Evolutionary conservation across 345 rosid species (phyloP).

Genomic region (Eucalyptus melliodora): DNA sequence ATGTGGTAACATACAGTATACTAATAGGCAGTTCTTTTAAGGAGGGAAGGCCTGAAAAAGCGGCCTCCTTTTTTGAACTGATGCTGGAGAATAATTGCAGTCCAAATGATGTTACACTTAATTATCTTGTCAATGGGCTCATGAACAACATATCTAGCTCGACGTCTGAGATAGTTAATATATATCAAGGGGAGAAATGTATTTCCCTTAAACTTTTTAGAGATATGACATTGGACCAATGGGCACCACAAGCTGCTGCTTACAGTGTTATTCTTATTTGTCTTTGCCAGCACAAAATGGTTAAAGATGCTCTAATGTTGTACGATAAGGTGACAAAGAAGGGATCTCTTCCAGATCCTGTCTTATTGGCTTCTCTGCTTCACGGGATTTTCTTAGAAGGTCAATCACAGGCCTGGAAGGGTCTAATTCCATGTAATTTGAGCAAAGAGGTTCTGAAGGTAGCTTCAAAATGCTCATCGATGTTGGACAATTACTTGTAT

Average conservation of each 20-base stretch:
- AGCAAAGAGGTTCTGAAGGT: slow-evolving; percentile 30
- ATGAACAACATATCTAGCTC: slow-evolving; percentile 10
- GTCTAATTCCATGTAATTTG: slow-evolving; percentile 15
- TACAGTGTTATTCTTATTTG: slow-evolving; percentile 43
- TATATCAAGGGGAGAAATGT: slow-evolving; percentile 14
- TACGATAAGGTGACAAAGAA: slow-evolving; percentile 34
- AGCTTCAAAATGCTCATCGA: slow-evolving; percentile 30
- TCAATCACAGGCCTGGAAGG: slow-evolving; percentile 43
- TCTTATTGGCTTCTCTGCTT: slow-evolving; percentile 45
- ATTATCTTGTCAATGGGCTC: slow-evolving; percentile 63
- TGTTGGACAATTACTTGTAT: slow-evolving; percentile 25
- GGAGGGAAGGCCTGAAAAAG: slow-evolving; percentile 47
- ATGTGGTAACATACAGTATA: slow-evolving; percentile 68
- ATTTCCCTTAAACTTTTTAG: slow-evolving; percentile 33
- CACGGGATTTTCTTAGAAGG: slow-evolving; percentile 57
- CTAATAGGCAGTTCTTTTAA: slow-evolving; percentile 56
- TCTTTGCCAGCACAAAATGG: slow-evolving; percentile 64
- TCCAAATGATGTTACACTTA: slow-evolving; percentile 66
- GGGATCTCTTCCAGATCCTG: slow-evolving; percentile 54
- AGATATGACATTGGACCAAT: slow-evolving; percentile 56
- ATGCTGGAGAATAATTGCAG: slow-evolving; percentile 54
- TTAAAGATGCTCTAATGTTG: slow-evolving; percentile 42
- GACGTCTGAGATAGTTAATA: not conserved
- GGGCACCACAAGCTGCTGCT: slow-evolving; percentile 37
- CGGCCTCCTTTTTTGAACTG: slow-evolving; percentile 53